Percentiles rank a stretch among this genome's conserved stretches.
These are phyloP conservation scores for Trypanosoma mega DNA, from an alignment of 208 protist species.

Conservation along the genomic window DNA sequence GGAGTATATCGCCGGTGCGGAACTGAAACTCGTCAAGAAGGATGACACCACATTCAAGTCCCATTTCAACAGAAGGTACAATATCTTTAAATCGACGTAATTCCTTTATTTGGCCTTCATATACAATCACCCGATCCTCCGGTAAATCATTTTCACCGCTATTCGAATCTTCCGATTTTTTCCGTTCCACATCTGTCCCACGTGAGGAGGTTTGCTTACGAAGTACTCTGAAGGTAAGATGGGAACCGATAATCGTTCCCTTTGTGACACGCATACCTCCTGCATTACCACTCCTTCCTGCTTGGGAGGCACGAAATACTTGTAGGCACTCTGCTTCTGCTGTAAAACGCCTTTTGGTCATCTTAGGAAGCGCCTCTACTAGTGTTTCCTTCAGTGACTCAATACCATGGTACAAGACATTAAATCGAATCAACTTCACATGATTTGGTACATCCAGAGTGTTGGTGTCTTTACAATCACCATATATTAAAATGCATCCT, in stretches of 20 bases:
- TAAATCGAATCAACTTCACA: conserved; percentile 71
- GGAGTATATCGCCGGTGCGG: conserved; percentile 65
- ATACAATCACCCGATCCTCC: conserved; percentile 57
- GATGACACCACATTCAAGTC: conserved; percentile 89
- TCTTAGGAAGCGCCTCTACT: conserved; percentile 72
- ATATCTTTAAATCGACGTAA: conserved; percentile 88
- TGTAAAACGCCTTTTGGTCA: conserved; percentile 58
- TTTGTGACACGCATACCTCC: conserved; percentile 80
- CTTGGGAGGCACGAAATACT: conserved; percentile 84
- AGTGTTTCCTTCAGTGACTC: conserved; percentile 78
- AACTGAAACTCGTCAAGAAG: conserved; percentile 89
- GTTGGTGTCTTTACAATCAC: conserved; percentile 60
- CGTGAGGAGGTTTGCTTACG: conserved; percentile 36
- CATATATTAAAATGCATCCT: conserved; percentile 81
- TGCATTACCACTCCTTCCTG: conserved; percentile 77
- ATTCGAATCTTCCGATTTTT: neutral
- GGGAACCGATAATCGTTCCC: conserved; percentile 66
- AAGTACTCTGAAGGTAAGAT: conserved; percentile 65
- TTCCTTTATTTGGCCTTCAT: conserved; percentile 86
- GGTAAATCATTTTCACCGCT: conserved; percentile 10
- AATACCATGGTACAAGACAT: conserved; percentile 88
- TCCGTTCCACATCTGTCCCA: neutral
- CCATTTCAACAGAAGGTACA: conserved; percentile 79
- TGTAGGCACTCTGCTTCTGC: conserved; percentile 77
- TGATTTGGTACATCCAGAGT: conserved; percentile 73